phyloP scores from a whole-genome alignment of 2,329 filamentous ascomycete genomes.

The Neopestalotiopsis clavispora region DNA sequence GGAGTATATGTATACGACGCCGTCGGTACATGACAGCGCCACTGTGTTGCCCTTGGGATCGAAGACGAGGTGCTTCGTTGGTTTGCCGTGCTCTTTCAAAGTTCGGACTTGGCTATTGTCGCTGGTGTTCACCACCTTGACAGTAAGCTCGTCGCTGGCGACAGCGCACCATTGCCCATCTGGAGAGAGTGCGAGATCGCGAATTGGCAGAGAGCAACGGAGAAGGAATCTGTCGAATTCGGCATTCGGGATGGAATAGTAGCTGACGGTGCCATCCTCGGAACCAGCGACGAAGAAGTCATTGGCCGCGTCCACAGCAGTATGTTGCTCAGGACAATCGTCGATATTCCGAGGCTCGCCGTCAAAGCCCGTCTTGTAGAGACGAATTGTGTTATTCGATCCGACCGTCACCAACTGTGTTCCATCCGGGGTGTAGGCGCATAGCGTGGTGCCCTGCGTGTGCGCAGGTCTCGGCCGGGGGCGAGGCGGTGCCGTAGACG shows the following conservation, averaged over 20 bases:
- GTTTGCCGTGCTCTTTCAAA: conserved; percentile 81
- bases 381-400: conserved; percentile 89
- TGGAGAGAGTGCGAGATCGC: conserved; percentile 82
- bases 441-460: conserved; percentile 83
- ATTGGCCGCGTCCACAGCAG: conserved; percentile 76
- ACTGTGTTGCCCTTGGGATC: conserved; percentile 79
- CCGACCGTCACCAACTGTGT: conserved; percentile 87
- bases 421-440: conserved; percentile 90
- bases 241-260: conserved; percentile 80
- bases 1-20: conserved; percentile 88
- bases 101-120: conserved; percentile 79
- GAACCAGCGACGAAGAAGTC: conserved; percentile 87
- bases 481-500: conserved; percentile 48
- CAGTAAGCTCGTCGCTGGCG: conserved; percentile 92
- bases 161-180: conserved; percentile 90
- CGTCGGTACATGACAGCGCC: conserved; percentile 85
- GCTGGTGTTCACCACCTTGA: conserved; percentile 84
- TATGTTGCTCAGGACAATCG: conserved; percentile 86
- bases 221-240: conserved; percentile 81
- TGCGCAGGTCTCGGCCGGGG: conserved; percentile 73
- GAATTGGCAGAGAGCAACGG: conserved; percentile 82
- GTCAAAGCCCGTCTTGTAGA: conserved; percentile 90
- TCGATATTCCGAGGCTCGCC: conserved; percentile 93
- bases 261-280: conserved; percentile 94
- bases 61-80: conserved; percentile 92